These are phyloP conservation scores for Hylodesmum podocarpum DNA, from an alignment of 306 rosid genomes.

Conservation along the genomic window DNA sequence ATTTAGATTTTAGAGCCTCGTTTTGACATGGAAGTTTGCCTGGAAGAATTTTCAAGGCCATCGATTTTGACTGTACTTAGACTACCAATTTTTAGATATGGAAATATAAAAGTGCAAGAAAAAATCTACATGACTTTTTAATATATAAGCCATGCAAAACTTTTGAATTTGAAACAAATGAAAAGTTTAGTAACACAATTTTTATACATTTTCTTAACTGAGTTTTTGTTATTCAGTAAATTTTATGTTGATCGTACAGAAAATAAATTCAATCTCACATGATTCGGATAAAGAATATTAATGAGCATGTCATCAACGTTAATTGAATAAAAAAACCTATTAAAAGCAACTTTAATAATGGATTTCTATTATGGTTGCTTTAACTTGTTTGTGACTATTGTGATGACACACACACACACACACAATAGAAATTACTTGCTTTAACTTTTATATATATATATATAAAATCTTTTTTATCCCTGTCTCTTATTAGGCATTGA, in stretches of 20 bases:
- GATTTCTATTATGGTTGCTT: too few relatives aligned
- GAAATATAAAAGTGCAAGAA: background rate
- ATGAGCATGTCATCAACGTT: background rate
- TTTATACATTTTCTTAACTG: background rate
- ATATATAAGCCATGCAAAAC: background rate
- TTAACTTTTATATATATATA: too few relatives aligned
- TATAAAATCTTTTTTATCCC: too few relatives aligned
- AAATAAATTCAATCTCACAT: background rate
- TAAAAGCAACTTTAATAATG: too few relatives aligned
- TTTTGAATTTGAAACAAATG: conserved; percentile 2
- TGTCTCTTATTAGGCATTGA: too few relatives aligned
- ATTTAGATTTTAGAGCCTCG: background rate
- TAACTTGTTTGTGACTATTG: too few relatives aligned
- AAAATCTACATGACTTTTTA: background rate
- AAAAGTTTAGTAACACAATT: background rate
- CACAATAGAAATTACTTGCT: too few relatives aligned
- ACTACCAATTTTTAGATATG: background rate
- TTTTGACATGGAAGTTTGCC: conserved; percentile 22
- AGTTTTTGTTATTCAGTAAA: background rate
- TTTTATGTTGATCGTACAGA: background rate
- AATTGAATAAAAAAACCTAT: too few relatives aligned
- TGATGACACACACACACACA: too few relatives aligned
- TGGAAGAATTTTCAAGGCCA: conserved; percentile 35
- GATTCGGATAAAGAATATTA: background rate
- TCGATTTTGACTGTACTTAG: conserved; percentile 34